These are phyloP conservation scores for Truncatella angustata DNA, from an alignment of 2,329 filamentous ascomycete genomes.

Conservation along the genomic window DNA sequence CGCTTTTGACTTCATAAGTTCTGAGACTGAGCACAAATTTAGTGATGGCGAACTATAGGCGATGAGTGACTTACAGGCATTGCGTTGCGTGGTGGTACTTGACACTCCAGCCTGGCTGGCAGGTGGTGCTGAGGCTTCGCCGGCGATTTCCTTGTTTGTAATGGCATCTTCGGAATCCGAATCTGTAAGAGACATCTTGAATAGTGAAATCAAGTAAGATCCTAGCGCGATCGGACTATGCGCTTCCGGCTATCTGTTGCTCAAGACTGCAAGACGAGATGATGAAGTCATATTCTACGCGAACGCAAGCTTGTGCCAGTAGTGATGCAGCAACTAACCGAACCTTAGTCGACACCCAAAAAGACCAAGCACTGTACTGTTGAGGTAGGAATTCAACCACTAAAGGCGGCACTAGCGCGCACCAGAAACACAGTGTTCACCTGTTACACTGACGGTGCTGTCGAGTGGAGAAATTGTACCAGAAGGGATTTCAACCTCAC, in stretches of 20 bases:
- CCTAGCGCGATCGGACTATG: no score
- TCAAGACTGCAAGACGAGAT: no score
- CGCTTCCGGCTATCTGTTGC: no score
- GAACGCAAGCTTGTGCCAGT: no score
- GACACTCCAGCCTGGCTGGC: conserved; percentile 16
- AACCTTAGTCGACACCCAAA: no score
- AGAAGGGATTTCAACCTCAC: background rate
- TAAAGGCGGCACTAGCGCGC: background rate
- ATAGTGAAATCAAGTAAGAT: background rate
- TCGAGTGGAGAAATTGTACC: conserved; percentile 4
- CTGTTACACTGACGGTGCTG: background rate
- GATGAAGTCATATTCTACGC: no score
- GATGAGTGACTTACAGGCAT: conserved; percentile 36
- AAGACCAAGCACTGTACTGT: background rate
- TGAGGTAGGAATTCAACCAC: background rate
- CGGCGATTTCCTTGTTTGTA: conserved; percentile 37
- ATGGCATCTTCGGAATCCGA: conserved; percentile 35
- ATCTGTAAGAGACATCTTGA: conserved; percentile 19
- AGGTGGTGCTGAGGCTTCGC: conserved; percentile 28
- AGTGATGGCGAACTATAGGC: background rate
- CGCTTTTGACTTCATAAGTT: conserved; percentile 52
- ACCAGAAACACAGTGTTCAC: background rate
- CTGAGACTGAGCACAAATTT: conserved; percentile 37
- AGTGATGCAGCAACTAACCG: no score
- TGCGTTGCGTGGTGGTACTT: conserved; percentile 27